Evolutionary conservation across 306 rosid genomes (phyloP).

Genomic region (Lupinus albus): DNA sequence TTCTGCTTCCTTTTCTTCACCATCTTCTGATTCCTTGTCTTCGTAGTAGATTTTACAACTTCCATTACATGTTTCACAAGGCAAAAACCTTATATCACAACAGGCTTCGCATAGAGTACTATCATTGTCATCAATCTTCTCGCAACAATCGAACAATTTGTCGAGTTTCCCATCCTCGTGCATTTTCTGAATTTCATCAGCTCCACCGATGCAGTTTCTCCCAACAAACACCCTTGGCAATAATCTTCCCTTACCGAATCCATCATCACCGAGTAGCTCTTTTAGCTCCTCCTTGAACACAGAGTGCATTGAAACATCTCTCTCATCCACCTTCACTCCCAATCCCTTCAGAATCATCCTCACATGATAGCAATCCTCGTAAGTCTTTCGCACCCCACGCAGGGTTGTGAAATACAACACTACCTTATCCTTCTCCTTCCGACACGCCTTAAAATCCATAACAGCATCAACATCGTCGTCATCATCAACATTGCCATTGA

Average conservation of each 20-base stretch:
- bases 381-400: constrained; percentile 81
- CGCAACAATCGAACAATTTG: constrained; percentile 64
- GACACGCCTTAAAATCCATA: constrained; percentile 31
- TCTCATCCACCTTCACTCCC: constrained; percentile 69
- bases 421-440: constrained; percentile 45
- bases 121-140: constrained; percentile 46
- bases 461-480: constrained; percentile 4
- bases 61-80: constrained; percentile 87
- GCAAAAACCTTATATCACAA: constrained; percentile 89
- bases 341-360: constrained; percentile 64
- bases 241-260: constrained; percentile 46
- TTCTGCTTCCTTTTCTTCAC: constrained; percentile 37
- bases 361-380: constrained; percentile 85
- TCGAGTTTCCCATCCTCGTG: constrained; percentile 85
- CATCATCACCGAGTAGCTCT: constrained; percentile 56
- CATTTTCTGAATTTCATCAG: constrained; percentile 68
- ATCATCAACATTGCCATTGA: not conserved
- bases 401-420: constrained; percentile 80
- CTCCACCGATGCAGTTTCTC: constrained; percentile 70
- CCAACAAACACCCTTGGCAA: constrained; percentile 82
- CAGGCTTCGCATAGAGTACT: constrained; percentile 68
- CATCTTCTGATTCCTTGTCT: constrained; percentile 48
- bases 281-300: constrained; percentile 85
- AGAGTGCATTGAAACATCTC: constrained; percentile 92
- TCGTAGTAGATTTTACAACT: constrained; percentile 90